Evolutionary conservation across 139 green algal species (phyloP), one percentile per base, ranked within the genome.

Genomic region (Micromonas commoda): DNA sequence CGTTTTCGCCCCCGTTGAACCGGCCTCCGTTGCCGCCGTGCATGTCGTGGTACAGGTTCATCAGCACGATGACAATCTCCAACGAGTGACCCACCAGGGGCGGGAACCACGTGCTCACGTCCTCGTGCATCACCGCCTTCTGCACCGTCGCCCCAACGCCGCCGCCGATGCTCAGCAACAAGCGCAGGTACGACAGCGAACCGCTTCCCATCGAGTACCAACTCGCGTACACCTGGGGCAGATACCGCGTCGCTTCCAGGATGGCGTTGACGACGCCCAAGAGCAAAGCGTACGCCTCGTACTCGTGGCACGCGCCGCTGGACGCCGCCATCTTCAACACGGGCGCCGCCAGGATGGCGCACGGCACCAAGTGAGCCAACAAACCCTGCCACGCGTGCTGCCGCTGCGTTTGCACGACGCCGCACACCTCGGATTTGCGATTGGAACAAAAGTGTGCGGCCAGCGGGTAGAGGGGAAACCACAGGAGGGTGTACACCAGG

Each of bases 21-120:
- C n/a, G n/a, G n/a, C n/a, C n/a, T n/a, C n/a, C n/a, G n/a, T n/a
- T n/a, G 5, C 4, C 13, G 26, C 28, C 26, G n/a, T 13, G 24
- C 3, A 39, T 13, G 29, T 75, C 68, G 68, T 75, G 31, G 26
- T 75, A 75, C 24, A 75, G 53, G 37, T 75, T 75, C 37, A 75
- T 39, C 3, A 63, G 37, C 4, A 75, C 60, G 29, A 75, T 75
- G 4, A 39, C 38, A 9, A 61, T 20, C 68, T 75, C 68, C 38
- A 75, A 75, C 23, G 16, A 20, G 68, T 75, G 68, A 9, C 68
- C 68, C 4, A 75, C 37, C 0, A 75, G 6, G 37, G 68, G 68
- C 35, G 68, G 68, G 21, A n/a, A n/a, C 68, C 68, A 75, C 37
- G 68, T 75, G 0, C 21, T 38, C 0, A 2, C 2, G 3, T n/a